phyloP scores from a whole-genome alignment of 768 basidiomycete genomes.

The Filobasidium floriforme region DNA sequence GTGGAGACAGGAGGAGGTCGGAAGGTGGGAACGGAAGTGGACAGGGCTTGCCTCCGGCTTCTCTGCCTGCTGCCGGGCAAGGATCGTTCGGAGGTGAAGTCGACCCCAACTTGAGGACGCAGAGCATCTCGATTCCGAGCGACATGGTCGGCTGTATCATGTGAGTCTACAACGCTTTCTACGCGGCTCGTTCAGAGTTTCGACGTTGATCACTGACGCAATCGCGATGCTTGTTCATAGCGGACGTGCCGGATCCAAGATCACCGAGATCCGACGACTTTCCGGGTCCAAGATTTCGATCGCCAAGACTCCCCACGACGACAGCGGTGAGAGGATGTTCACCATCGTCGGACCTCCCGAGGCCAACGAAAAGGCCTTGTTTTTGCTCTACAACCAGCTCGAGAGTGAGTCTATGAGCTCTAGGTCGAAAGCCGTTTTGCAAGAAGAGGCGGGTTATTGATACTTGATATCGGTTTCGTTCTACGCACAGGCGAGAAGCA shows the following conservation, averaged over 20 bases:
- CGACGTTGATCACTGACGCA: not conserved
- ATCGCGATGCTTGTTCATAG: constrained; percentile 49
- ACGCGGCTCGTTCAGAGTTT: not conserved
- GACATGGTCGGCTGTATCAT: constrained; percentile 80
- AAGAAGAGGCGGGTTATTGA: no score
- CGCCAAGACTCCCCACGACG: constrained; percentile 98
- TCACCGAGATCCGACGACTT: constrained; percentile 95
- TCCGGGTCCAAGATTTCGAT: constrained; percentile 98
- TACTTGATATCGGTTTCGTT: not conserved
- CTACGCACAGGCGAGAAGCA: constrained; percentile 21
- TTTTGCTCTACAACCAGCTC: constrained; percentile 91
- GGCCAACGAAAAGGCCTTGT: constrained; percentile 95
- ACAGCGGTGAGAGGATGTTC: constrained; percentile 99
- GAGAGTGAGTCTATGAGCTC: constrained; percentile 58
- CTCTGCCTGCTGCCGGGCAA: not conserved
- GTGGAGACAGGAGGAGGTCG: constrained; percentile 15
- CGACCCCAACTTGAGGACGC: constrained; percentile 71
- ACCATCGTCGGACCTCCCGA: constrained; percentile 90
- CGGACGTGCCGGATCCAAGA: constrained; percentile 93
- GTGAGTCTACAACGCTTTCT: constrained; percentile 23
- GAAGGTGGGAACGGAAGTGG: constrained; percentile 9
- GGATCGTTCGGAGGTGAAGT: constrained; percentile 5
- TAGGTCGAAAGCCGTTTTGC: no score
- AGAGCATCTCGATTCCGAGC: constrained; percentile 97
- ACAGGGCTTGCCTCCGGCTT: constrained; percentile 1